phyloP scores from a whole-genome alignment of 768 basidiomycete species.

The Auriscalpium orientale region DNA sequence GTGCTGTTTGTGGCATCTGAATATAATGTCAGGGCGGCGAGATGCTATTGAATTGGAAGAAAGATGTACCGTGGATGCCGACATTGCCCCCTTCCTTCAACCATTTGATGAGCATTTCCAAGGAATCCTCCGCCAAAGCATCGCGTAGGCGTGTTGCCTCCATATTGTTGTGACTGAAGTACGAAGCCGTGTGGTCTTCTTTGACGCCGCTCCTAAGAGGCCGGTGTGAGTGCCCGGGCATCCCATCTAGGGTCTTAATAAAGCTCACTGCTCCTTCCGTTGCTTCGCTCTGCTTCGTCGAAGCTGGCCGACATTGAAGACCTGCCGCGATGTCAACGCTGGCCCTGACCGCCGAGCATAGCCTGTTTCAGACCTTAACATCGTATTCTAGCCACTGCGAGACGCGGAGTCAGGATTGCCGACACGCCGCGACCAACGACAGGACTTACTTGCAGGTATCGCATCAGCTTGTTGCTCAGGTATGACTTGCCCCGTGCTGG shows the following conservation, averaged over 20 bases:
- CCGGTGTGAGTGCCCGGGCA: background rate
- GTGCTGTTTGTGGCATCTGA: slow-evolving; percentile 97
- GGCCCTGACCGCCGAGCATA: too few relatives aligned
- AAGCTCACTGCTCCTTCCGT: slow-evolving; percentile 60
- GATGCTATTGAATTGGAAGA: background rate
- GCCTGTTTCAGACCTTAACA: slow-evolving; percentile 56
- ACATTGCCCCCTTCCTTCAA: slow-evolving; percentile 93
- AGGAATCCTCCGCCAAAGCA: slow-evolving; percentile 78
- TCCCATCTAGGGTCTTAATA: background rate
- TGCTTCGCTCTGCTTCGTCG: slow-evolving; percentile 79
- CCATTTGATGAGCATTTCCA: slow-evolving; percentile 95
- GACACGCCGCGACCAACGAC: background rate
- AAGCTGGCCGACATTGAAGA: slow-evolving; percentile 97
- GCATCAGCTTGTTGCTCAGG: slow-evolving; percentile 94
- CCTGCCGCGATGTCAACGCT: slow-evolving; percentile 35
- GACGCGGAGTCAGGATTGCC: background rate
- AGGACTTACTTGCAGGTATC: slow-evolving; percentile 73
- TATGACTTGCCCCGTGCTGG: slow-evolving; percentile 99
- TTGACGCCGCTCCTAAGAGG: slow-evolving; percentile 62
- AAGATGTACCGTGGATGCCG: slow-evolving; percentile 80
- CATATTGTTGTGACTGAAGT: slow-evolving; percentile 82
- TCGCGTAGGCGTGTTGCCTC: slow-evolving; percentile 75
- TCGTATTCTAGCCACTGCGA: slow-evolving; percentile 95
- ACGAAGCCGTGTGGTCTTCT: slow-evolving; percentile 86
- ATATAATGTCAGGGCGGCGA: slow-evolving; percentile 1